Evolutionary conservation across 495 filamentous ascomycete species (phyloP).

Genomic region (Penicillium lividum): DNA sequence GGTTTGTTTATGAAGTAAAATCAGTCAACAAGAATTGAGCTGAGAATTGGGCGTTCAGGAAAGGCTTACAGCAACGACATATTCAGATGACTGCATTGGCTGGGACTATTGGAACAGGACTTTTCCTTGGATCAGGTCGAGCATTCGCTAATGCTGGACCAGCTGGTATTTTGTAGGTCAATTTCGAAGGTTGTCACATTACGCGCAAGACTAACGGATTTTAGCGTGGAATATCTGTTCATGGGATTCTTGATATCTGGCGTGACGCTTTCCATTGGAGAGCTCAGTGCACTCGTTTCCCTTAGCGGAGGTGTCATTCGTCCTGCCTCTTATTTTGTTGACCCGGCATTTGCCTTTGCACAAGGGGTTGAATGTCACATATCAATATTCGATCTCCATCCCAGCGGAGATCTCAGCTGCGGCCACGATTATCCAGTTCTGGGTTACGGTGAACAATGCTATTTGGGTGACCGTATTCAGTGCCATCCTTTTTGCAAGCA

Average conservation of each 20-base stretch:
- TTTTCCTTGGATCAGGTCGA: slow-evolving; percentile 48
- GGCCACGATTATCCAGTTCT: slow-evolving; percentile 50
- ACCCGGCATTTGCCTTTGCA: slow-evolving; percentile 35
- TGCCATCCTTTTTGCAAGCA: slow-evolving; percentile 43
- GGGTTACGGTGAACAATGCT: slow-evolving; percentile 34
- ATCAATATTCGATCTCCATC: slow-evolving; percentile 35
- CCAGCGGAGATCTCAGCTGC: slow-evolving; percentile 42
- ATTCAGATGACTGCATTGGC: slow-evolving; percentile 50
- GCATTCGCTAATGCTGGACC: slow-evolving; percentile 62
- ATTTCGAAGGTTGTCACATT: too few species aligned
- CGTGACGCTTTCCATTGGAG: slow-evolving; percentile 28
- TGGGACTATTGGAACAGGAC: slow-evolving; percentile 38
- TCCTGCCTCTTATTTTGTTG: slow-evolving; percentile 29
- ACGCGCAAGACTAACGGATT: background rate
- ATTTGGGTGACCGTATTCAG: slow-evolving; percentile 48
- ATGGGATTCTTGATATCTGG: slow-evolving; percentile 25
- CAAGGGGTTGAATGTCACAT: slow-evolving; percentile 31
- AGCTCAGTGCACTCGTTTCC: slow-evolving; percentile 30
- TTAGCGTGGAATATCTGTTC: slow-evolving; percentile 25
- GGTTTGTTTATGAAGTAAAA: background rate
- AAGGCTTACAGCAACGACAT: slow-evolving; percentile 29
- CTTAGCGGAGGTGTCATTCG: slow-evolving; percentile 32
- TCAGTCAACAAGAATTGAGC: background rate
- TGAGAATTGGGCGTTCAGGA: background rate
- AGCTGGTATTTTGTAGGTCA: slow-evolving; percentile 38